Evolutionary conservation across 805 yeast species (phyloP).

Genomic region (Saccharomycopsis guyanensis): DNA sequence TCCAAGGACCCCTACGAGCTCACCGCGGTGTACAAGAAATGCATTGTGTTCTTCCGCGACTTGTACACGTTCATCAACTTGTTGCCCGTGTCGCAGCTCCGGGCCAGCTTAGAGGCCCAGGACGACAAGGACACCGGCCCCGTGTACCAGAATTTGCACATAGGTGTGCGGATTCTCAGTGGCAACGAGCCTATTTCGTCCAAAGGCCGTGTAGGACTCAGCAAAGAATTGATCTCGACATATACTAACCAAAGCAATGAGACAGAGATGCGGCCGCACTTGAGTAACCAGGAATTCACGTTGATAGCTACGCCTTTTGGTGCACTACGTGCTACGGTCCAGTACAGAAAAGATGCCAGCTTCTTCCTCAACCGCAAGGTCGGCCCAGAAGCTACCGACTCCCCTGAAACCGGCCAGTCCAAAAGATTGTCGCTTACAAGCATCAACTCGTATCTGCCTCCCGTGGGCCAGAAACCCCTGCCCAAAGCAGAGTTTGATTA

Average conservation of each 20-base stretch:
- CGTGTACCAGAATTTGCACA: conserved; percentile 29
- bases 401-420: not conserved
- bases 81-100: conserved; percentile 52
- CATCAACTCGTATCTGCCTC: not conserved
- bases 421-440: not conserved
- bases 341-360: conserved; percentile 65
- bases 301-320: conserved; percentile 77
- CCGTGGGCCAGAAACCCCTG: not conserved
- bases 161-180: conserved; percentile 61
- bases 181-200: conserved; percentile 75
- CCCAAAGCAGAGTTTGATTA: too few relatives aligned
- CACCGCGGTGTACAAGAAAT: conserved; percentile 64
- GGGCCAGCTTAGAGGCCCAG: not conserved
- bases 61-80: conserved; percentile 58
- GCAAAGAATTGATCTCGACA: conserved; percentile 49
- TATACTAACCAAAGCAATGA: conserved; percentile 29
- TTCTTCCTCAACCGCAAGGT: conserved; percentile 50
- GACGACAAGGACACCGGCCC: conserved; percentile 1
- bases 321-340: conserved; percentile 61
- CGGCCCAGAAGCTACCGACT: not conserved
- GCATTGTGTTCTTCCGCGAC: conserved; percentile 66
- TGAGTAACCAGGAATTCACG: conserved; percentile 53
- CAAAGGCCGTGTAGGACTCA: conserved; percentile 78
- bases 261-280: conserved; percentile 38
- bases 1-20: conserved; percentile 25